Conservation (phyloP, 495 filamentous ascomycete genomes). For the Staphylotrichum longicolle region DNA sequence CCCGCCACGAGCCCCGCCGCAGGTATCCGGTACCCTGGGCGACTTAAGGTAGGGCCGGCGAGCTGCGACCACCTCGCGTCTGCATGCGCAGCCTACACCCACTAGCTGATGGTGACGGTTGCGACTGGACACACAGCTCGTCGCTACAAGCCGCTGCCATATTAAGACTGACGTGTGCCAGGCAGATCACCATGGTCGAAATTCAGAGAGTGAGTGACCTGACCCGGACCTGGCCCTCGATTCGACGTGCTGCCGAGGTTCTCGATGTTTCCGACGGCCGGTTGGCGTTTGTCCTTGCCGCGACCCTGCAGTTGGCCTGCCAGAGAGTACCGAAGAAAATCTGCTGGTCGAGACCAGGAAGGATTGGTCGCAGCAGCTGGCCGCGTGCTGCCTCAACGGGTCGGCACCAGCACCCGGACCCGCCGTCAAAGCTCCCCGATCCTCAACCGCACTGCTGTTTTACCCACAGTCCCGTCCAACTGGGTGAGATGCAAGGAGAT, state of each 20-base stretch:
- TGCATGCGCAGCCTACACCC: slow-evolving; percentile 9
- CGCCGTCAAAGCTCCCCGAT: background rate
- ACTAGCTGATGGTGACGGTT: background rate
- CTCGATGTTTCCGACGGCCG: slow-evolving; percentile 9
- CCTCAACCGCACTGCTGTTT: slow-evolving; percentile 27
- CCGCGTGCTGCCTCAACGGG: slow-evolving; percentile 18
- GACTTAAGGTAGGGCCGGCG: slow-evolving; percentile 3
- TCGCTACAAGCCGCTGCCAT: background rate
- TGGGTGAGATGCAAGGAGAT: slow-evolving; percentile 9
- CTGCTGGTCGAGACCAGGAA: background rate
- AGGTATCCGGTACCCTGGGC: slow-evolving; percentile 10
- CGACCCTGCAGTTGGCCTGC: slow-evolving; percentile 11
- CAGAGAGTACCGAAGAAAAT: background rate
- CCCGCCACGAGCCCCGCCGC: background rate
- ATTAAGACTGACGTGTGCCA: background rate
- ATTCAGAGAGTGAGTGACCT: too few species aligned
- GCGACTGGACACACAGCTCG: background rate
- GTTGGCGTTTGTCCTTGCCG: slow-evolving; percentile 12
- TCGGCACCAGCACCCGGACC: slow-evolving; percentile 22
- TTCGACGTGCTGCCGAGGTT: slow-evolving; percentile 10
- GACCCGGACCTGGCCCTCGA: background rate
- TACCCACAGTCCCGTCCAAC: slow-evolving; percentile 22
- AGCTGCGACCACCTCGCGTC: slow-evolving; percentile 9
- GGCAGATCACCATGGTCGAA: background rate
- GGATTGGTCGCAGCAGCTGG: slow-evolving; percentile 11